Evolutionary conservation across 129 eudicot species (phyloP), one percentile per base, ranked within the genome.

Genomic region (Artemisia annua): DNA sequence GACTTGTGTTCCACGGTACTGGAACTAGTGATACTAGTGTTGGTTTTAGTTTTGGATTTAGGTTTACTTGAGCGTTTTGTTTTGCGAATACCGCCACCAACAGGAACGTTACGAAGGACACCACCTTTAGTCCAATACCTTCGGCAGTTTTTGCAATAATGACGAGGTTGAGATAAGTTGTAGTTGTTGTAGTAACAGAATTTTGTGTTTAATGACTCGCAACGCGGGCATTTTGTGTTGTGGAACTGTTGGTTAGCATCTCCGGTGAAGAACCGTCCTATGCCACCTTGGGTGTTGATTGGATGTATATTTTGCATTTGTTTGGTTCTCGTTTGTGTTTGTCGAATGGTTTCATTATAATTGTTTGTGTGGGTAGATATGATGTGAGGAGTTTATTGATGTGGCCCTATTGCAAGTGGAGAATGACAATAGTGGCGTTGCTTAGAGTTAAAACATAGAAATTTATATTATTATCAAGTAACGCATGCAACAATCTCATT

Each of bases 131-230:
- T 75, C 79, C 79, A 75, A 39, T 64, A 75, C 0, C 76, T 43
- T 4, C 76, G 76, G 54, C 76, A 71, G 14, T 19, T 75, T 48
- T 75, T 75, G 66, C 79, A 64, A 7, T 65, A 75, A 49, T 75
- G 79, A 26, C 79, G 79, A 17, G 79, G 79, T 44, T 75, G 79
- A 66, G 79, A 75, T 11, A 75, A 72, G 14, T 75, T 64, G 73
- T 73, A 73, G 62, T 73, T 76, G 68, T 76, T 87, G 84, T 72
- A 87, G 61, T 84, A 87, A 28, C 89, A 84, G 56, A 87, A 87
- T 46, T 82, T 84, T 20, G 89, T 84, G 82, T 87, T 72, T 39
- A 32, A 15, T 1, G 94, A 88, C 15, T 80, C 75, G 11, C 95
- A 88, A 2, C 95, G 80, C 11, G 90, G 95, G 32, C 95, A 88